Evolutionary conservation across 2,329 filamentous ascomycete species (phyloP), one percentile per base, ranked within the genome.

Genomic region (Fusarium decemcellulare): DNA sequence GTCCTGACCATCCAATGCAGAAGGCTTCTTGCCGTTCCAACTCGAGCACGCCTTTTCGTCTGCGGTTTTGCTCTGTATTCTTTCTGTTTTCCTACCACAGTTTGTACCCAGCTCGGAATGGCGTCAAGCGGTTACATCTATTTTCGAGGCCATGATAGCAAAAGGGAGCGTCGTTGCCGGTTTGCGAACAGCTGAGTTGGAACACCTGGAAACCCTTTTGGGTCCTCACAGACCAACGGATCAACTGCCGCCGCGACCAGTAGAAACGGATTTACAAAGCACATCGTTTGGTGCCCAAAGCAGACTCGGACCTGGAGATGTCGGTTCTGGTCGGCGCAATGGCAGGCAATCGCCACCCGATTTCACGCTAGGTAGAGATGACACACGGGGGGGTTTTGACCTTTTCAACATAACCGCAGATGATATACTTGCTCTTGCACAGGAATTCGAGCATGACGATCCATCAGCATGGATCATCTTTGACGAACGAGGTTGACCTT

Each of bases 351-450:
- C 6, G 34, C 34, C 4, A 40, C n/a, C 18, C 39, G 39, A 16
- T 6, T n/a, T 40, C 39, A 16, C 15, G 15, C 6, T 16, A n/a
- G 18, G 39, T n/a, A 40, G 39, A 40, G 15, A 40, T 40, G 39
- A 40, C 9, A n/a, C 39, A n/a, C 39, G 39, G 18, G 15, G 39
- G n/a, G 39, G 18, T 9, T 4, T 6, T 5, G 39, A 23, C 43
- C 14, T 46, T 27, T 46, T 46, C 43, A 30, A 29, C 27, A 46
- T 46, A 14, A 46, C 43, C 18, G 43, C 16, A 27, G 43, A 46
- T n/a, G 43, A 46, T 46, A 46, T 46, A 18, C 16, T 46, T 46
- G 43, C 43, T 29, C 43, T 46, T 46, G 43, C 18, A 46, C 23
- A 29, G 11, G 43, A 46, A 18, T 46, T 46, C 18, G 43, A 46